These are phyloP conservation scores for Trametes maxima DNA, from an alignment of 768 basidiomycete species.

Conservation along the genomic window DNA sequence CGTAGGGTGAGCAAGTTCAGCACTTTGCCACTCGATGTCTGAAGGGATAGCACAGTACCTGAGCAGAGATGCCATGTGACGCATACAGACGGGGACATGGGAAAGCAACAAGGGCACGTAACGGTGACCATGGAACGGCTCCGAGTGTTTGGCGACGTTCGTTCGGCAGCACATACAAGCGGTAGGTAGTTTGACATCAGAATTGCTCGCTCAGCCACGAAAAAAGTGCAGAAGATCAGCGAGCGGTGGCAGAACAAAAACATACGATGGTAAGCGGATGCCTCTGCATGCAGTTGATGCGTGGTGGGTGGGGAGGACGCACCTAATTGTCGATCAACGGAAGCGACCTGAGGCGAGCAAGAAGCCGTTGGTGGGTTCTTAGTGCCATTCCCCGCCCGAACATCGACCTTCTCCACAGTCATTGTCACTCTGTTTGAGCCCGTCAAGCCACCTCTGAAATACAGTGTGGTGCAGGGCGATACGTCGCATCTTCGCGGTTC, in stretches of 20 bases:
- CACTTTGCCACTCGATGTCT: too few species aligned
- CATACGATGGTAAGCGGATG: neutral
- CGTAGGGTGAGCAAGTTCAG: neutral
- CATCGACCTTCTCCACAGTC: too few species aligned
- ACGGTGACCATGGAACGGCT: neutral
- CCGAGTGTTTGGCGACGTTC: neutral
- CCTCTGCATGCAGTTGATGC: neutral
- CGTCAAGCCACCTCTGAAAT: too few species aligned
- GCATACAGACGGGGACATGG: neutral
- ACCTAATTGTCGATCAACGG: too few species aligned
- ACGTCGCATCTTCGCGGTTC: too few species aligned
- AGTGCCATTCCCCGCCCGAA: too few species aligned
- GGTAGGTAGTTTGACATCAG: slow-evolving; percentile 5
- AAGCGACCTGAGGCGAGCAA: too few species aligned
- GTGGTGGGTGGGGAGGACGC: neutral
- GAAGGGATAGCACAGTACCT: too few species aligned
- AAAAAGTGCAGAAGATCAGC: neutral
- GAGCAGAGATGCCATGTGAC: neutral
- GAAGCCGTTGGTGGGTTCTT: too few species aligned
- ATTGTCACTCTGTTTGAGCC: too few species aligned
- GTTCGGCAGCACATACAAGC: slow-evolving; percentile 1
- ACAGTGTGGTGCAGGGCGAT: too few species aligned
- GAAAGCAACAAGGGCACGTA: neutral
- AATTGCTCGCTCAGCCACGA: neutral
- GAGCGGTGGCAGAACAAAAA: neutral